Evolutionary conservation across 164 flowering plant species (phyloP).

Genomic region (Cinnamomum micranthum): DNA sequence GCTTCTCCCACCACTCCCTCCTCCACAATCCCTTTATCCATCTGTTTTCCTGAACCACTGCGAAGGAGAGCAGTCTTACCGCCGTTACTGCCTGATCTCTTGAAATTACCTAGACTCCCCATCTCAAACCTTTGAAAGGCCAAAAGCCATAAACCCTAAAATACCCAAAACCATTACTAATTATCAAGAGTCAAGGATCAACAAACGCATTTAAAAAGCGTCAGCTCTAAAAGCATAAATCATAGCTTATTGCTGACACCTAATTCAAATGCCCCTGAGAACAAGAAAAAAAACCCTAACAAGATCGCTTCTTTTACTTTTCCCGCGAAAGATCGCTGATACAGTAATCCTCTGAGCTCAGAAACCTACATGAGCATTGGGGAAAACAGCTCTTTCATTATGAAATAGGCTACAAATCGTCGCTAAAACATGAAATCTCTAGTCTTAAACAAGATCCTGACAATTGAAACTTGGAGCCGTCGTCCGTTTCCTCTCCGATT

Average conservation of each 20-base stretch:
- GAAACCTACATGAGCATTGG: too few relatives aligned
- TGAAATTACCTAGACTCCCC: conserved; percentile 12
- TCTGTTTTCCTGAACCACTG: conserved; percentile 9
- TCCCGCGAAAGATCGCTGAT: too few relatives aligned
- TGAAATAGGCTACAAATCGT: too few relatives aligned
- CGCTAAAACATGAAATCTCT: too few relatives aligned
- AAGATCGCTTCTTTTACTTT: not conserved
- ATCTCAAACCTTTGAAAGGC: conserved; percentile 1
- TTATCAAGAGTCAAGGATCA: not conserved
- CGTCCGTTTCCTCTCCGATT: too few relatives aligned
- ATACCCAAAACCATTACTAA: not conserved
- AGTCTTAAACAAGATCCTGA: too few relatives aligned
- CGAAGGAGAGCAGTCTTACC: conserved; percentile 15
- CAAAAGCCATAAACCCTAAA: not conserved
- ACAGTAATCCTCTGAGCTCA: too few relatives aligned
- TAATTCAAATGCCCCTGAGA: not conserved
- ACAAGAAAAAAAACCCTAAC: not conserved
- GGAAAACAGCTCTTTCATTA: too few relatives aligned
- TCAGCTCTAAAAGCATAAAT: not conserved
- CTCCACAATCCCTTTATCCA: conserved; percentile 21
- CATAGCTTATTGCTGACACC: not conserved
- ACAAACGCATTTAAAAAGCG: not conserved
- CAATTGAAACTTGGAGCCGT: too few relatives aligned
- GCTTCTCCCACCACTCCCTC: conserved; percentile 35
- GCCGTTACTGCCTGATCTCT: conserved; percentile 17